Evolutionary conservation across 2,329 filamentous ascomycete species (phyloP), one percentile per base, ranked within the genome.

Genomic region (Fusarium drepaniforme): DNA sequence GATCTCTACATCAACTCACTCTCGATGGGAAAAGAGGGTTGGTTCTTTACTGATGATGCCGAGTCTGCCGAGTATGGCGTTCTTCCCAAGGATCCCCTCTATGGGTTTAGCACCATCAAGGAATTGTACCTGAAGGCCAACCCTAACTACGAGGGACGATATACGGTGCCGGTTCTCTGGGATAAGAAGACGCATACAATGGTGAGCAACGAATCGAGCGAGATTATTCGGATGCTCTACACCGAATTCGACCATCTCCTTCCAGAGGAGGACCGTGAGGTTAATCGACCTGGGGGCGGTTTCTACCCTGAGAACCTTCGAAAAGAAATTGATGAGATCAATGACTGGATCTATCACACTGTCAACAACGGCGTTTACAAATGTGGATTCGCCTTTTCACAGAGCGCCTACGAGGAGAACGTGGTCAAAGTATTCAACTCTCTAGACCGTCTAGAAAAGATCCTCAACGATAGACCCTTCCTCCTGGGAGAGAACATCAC

Each of bases 171-270:
- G 0, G 90, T 92, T 0, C 86, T 95, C 12, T 94, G 90, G 86
- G 92, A 94, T 75, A 92, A 90, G 80, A 90, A 92, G 80, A 86
- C 87, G 28, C 89, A 91, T 59, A 90, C 87, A 18, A 93, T 96
- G 75, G 94, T 97, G 56, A 95, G 90, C 86, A 97, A 97, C 74
- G 94, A 97, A 85, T 93, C 92, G 65, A 90, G 90, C 63, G 94
- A 97, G 81, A 96, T 97, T 76, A 95, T 97, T 76, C 90, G 94
- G 74, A 96, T 96, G 93, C 86, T 97, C 71, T 95, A 94, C 82
- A 87, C 88, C 13, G 93, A 91, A 65, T 95, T 96, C 78, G 93
- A 96, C 71, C 84, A 87, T 58, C 78, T 92, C 8, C 79, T 92
- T 2, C 87, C 88, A 0, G 85, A 86, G 23, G 73, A 88, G 64